Evolutionary conservation across 2,329 filamentous ascomycete species (phyloP), one percentile per base, ranked within the genome.

Genomic region (Cryoendolithus antarcticus): DNA sequence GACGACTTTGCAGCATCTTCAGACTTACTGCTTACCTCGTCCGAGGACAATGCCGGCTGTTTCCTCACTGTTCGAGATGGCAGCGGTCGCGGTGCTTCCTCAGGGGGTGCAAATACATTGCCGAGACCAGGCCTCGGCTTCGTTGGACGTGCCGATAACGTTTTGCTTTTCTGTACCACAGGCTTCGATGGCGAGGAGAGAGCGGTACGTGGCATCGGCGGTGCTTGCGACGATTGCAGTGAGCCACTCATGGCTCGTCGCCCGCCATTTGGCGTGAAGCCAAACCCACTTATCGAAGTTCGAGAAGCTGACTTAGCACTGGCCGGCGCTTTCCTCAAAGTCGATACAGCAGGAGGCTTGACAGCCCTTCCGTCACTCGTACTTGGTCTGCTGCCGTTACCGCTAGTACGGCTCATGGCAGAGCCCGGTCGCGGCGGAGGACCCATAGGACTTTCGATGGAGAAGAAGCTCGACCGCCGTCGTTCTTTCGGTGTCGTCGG

Each of bases 401-500:
- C 41, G 52, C 58, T 39, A 49, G 68, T 66, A 13, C 64, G 60
- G 54, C 72, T 57, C 70, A 81, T 49, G 54, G 71, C 63, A 65
- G 82, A 62, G 58, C 77, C 54, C 58, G 80, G 67, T 63, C 80
- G 66, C 63, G 81, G 47, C 59, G 85, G 53, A 4, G 80, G 72
- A 11, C 70, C 67, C 61, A 73, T 72, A 5, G 71, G 66, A 42
- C 72, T 72, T n/a, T 77, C 51, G 7, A 44, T 69, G 2, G 76
- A 77, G 55, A 83, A 91, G 58, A 93, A 86, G 40, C 74, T 77
- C 0, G 84, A 85, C 6, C 72, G 66, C 39, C 77, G 75, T 42
- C 75, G 75, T 38, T 70, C 74, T 34, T 82, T 60, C 1, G 88
- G 86, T 1, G 86, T 91, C 0, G 83, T 77, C 0, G 86, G 83